Conservation (phyloP, 768 basidiomycete species). For the Rhodotorula babjevae region DNA sequence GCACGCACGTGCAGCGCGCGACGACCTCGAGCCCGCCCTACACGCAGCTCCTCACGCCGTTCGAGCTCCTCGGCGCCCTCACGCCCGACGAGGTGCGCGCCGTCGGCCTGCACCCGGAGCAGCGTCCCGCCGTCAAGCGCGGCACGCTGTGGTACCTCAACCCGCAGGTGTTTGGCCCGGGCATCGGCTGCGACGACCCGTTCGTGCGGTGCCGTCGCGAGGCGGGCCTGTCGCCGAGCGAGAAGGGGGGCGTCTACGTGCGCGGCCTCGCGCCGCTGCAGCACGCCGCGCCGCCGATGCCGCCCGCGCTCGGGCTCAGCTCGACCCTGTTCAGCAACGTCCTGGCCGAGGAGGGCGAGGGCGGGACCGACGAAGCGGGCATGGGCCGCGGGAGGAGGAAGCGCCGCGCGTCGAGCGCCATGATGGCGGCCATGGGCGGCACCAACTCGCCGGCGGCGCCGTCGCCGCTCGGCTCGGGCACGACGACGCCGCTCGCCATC, state of each 20-base stretch:
- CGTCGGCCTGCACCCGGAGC: slow-evolving; percentile 40
- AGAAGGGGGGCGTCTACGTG: slow-evolving; percentile 22
- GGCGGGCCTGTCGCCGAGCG: slow-evolving; percentile 20
- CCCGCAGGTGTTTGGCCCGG: slow-evolving; percentile 32
- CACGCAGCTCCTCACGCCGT: slow-evolving; percentile 37
- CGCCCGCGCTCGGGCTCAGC: slow-evolving; percentile 14
- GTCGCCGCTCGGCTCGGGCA: background rate
- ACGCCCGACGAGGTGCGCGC: slow-evolving; percentile 37
- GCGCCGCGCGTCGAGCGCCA: slow-evolving; percentile 35
- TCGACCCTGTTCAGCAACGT: slow-evolving; percentile 19
- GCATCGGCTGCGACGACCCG: slow-evolving; percentile 24
- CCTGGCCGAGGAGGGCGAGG: slow-evolving; percentile 17
- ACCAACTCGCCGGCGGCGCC: background rate
- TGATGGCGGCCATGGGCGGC: slow-evolving; percentile 36
- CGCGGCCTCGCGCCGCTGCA: slow-evolving; percentile 31
- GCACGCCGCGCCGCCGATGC: background rate
- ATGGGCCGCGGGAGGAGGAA: slow-evolving; percentile 42
- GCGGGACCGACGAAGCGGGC: slow-evolving; percentile 28
- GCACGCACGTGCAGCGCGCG: slow-evolving; percentile 39
- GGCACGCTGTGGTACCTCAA: slow-evolving; percentile 44
- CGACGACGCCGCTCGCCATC: background rate
- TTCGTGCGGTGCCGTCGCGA: slow-evolving; percentile 31
- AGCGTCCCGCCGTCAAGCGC: slow-evolving; percentile 42
- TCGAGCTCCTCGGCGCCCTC: slow-evolving; percentile 41
- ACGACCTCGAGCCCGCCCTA: slow-evolving; percentile 27